A percentile compares a stretch with the other conserved stretches of the same genome.
These are phyloP conservation scores for Kazachstania sp. DNA, from an alignment of 1,139 yeast species.

Conservation along the genomic window DNA sequence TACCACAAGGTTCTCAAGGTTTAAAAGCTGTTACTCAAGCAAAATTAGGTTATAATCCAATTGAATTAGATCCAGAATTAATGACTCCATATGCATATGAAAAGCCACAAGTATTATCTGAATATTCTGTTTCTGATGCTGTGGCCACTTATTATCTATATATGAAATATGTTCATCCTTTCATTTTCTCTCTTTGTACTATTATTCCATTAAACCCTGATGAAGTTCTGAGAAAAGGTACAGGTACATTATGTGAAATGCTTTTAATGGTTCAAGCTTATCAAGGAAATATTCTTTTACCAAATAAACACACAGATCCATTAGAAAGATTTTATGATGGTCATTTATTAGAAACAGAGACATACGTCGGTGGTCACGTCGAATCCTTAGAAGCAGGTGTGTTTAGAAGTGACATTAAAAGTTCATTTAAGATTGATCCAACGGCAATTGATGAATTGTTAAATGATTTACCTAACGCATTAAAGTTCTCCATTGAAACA, in stretches of 20 bases:
- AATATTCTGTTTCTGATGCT: slow-evolving; percentile 98
- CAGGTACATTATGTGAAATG: slow-evolving; percentile 99
- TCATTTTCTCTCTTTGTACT: slow-evolving; percentile 89
- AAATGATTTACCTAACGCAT: slow-evolving; percentile 62
- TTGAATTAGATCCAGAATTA: slow-evolving; percentile 92
- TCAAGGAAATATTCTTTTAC: slow-evolving; percentile 63
- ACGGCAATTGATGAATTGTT: slow-evolving; percentile 74
- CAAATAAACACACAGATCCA: slow-evolving; percentile 91
- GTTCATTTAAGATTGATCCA: slow-evolving; percentile 70
- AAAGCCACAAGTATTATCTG: slow-evolving; percentile 85
- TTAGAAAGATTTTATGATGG: slow-evolving; percentile 90
- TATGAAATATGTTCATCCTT: slow-evolving; percentile 96
- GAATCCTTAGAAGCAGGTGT: slow-evolving; percentile 98
- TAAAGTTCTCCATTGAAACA: slow-evolving; percentile 75
- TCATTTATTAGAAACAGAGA: slow-evolving; percentile 86
- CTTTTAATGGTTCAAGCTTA: slow-evolving; percentile 94
- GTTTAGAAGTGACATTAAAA: slow-evolving; percentile 78
- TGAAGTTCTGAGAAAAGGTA: slow-evolving; percentile 91
- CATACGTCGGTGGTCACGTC: slow-evolving; percentile 98
- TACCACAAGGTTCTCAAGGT: slow-evolving; percentile 99
- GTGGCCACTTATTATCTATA: slow-evolving; percentile 95
- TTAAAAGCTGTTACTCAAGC: slow-evolving; percentile 96
- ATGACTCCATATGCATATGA: slow-evolving; percentile 98
- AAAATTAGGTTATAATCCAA: slow-evolving; percentile 91
- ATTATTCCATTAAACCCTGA: slow-evolving; percentile 95